A percentile compares a stretch with the other conserved stretches of the same genome.
phyloP scores from a whole-genome alignment of 2,329 filamentous ascomycete species.

The Pseudocercospora fuligena region DNA sequence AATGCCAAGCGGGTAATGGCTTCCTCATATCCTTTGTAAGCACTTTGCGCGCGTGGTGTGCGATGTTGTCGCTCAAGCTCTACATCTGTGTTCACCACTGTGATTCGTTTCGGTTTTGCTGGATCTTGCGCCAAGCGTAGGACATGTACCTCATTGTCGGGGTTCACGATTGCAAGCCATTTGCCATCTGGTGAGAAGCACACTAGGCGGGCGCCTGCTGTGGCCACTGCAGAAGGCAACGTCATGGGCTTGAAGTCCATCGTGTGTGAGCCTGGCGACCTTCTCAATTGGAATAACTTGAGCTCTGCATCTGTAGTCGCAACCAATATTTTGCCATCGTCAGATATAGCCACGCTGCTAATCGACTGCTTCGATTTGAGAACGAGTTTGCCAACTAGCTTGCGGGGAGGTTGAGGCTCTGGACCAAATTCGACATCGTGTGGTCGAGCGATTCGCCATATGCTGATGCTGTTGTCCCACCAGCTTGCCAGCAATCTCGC shows the following conservation, averaged over 20 bases:
- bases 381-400: constrained; percentile 43
- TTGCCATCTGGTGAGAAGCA: constrained; percentile 71
- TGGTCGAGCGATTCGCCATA: constrained; percentile 69
- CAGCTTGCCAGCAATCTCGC: constrained; percentile 82
- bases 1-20: constrained; percentile 77
- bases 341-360: constrained; percentile 71
- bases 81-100: constrained; percentile 44
- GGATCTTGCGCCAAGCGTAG: constrained; percentile 55
- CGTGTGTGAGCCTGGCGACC: constrained; percentile 28
- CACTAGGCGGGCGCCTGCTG: constrained; percentile 70
- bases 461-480: constrained; percentile 86
- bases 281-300: constrained; percentile 40
- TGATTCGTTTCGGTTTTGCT: constrained; percentile 43
- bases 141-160: constrained; percentile 51
- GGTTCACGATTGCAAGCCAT: constrained; percentile 66
- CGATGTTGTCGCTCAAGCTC: constrained; percentile 45
- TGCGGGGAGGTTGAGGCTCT: constrained; percentile 32
- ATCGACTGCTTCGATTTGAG: constrained; percentile 66
- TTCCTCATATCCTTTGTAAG: constrained; percentile 73
- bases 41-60: constrained; percentile 36
- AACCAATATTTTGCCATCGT: constrained; percentile 81
- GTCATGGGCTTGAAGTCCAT: constrained; percentile 74
- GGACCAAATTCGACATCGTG: constrained; percentile 33
- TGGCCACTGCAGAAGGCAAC: constrained; percentile 61
- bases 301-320: constrained; percentile 46